Percentiles rank a stretch among this genome's conserved stretches.
These are phyloP conservation scores for Calophaca sinica DNA, from an alignment of 306 rosid genomes.

Conservation along the genomic window DNA sequence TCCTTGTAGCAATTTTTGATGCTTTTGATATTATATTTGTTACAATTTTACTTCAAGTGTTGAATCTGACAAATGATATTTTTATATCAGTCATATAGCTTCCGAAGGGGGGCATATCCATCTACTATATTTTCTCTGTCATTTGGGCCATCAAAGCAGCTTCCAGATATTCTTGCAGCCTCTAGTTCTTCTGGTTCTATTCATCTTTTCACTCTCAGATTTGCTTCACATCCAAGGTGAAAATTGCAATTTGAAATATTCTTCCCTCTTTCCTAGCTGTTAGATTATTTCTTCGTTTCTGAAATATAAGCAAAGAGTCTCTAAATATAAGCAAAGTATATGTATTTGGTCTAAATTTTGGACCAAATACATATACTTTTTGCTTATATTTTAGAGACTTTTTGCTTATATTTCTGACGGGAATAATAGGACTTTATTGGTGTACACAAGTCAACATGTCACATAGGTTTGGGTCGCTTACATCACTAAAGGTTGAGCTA, in stretches of 20 bases:
- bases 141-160: constrained; percentile 78
- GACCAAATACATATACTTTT: too few relatives aligned
- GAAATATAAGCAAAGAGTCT: too few relatives aligned
- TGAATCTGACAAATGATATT: constrained; percentile 45
- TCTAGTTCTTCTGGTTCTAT: constrained; percentile 93
- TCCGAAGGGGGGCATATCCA: constrained; percentile 92
- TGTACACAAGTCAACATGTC: constrained; percentile 30
- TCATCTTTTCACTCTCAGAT: constrained; percentile 84
- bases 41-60: neutral
- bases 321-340: too few relatives aligned
- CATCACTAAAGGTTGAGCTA: constrained; percentile 7
- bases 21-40: constrained; percentile 23
- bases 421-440: too few relatives aligned
- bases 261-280: neutral
- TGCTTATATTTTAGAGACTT: too few relatives aligned
- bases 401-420: too few relatives aligned
- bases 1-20: constrained; percentile 15
- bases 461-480: constrained; percentile 32
- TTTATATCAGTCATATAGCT: constrained; percentile 79
- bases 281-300: too few relatives aligned
- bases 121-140: constrained; percentile 89
- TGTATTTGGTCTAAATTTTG: too few relatives aligned
- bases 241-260: constrained; percentile 41
- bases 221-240: constrained; percentile 74
- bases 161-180: constrained; percentile 91